Evolutionary conservation across 1,284 basidiomycete genomes (phyloP).

Genomic region (Apiotrichum sp.): DNA sequence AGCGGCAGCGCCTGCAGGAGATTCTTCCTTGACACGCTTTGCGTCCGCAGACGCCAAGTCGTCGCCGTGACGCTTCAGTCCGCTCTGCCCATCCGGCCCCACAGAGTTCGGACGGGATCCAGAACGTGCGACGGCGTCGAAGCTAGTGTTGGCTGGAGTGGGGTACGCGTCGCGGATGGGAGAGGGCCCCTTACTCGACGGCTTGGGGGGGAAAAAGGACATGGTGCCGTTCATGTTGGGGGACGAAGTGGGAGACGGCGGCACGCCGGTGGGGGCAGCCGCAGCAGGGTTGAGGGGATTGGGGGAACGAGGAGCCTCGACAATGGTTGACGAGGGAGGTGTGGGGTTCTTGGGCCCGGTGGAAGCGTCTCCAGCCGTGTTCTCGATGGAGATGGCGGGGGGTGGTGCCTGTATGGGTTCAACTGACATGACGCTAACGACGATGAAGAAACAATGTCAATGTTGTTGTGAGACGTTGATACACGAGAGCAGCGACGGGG

Average conservation of each 20-base stretch:
- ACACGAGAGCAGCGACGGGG: too few relatives aligned
- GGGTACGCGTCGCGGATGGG: constrained; percentile 12
- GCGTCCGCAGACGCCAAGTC: constrained; percentile 27
- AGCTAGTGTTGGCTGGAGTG: constrained; percentile 11
- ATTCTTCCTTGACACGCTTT: constrained; percentile 33
- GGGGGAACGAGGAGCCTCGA: constrained; percentile 32
- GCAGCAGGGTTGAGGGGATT: constrained; percentile 22
- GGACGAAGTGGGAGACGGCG: background rate
- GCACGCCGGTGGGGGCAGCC: background rate
- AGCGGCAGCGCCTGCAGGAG: background rate
- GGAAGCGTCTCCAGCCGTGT: background rate
- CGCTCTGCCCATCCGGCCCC: constrained; percentile 2
- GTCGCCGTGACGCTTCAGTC: constrained; percentile 37
- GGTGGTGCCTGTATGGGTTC: background rate
- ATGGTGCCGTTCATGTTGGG: constrained; percentile 1
- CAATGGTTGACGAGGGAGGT: constrained; percentile 33
- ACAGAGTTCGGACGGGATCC: background rate
- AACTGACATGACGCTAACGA: background rate
- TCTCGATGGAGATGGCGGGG: background rate
- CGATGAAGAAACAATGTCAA: too few relatives aligned
- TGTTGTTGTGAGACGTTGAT: too few relatives aligned
- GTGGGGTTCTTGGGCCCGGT: constrained; percentile 4
- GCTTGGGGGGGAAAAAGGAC: constrained; percentile 4
- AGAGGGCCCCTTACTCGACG: background rate
- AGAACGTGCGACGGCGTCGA: constrained; percentile 1